These are phyloP conservation scores for Neonectria faginata DNA, from an alignment of 2,329 filamentous ascomycete genomes.

Conservation along the genomic window DNA sequence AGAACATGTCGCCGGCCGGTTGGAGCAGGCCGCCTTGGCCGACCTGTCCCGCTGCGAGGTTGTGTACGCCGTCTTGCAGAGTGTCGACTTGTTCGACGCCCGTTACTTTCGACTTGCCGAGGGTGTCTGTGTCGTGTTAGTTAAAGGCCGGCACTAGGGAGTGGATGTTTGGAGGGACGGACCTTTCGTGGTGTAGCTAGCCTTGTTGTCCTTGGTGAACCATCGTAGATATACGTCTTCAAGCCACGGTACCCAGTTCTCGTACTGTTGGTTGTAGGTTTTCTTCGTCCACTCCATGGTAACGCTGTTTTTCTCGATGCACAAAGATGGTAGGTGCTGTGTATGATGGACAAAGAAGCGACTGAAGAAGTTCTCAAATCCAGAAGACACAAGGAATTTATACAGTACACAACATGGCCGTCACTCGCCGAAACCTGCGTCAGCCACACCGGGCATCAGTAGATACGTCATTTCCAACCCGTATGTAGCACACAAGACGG, in stretches of 20 bases:
- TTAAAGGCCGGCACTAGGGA: fast-evolving
- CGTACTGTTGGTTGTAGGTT: slow-evolving; percentile 78
- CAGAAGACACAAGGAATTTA: background rate
- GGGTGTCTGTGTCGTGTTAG: slow-evolving; percentile 62
- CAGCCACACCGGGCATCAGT: slow-evolving; percentile 1
- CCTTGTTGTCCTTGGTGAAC: slow-evolving; percentile 83
- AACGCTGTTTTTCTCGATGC: background rate
- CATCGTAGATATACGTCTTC: slow-evolving; percentile 78
- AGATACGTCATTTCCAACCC: slow-evolving; percentile 41
- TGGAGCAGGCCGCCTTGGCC: slow-evolving; percentile 76
- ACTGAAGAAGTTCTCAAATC: too few species aligned
- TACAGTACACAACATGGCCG: background rate
- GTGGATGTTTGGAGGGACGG: slow-evolving; percentile 36
- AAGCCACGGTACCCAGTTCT: slow-evolving; percentile 81
- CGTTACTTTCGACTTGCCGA: slow-evolving; percentile 77
- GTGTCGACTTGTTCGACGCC: slow-evolving; percentile 74
- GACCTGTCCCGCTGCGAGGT: slow-evolving; percentile 71
- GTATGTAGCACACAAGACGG: slow-evolving; percentile 29
- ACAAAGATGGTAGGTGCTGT: background rate
- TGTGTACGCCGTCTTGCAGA: slow-evolving; percentile 75
- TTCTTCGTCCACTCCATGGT: slow-evolving; percentile 68
- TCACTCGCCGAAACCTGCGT: background rate
- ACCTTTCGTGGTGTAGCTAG: slow-evolving; percentile 78
- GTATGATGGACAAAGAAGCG: background rate
- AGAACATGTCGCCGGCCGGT: slow-evolving; percentile 70